Evolutionary conservation across 148 eudicot genomes (phyloP).

Genomic region (Fagopyrum esculentum): DNA sequence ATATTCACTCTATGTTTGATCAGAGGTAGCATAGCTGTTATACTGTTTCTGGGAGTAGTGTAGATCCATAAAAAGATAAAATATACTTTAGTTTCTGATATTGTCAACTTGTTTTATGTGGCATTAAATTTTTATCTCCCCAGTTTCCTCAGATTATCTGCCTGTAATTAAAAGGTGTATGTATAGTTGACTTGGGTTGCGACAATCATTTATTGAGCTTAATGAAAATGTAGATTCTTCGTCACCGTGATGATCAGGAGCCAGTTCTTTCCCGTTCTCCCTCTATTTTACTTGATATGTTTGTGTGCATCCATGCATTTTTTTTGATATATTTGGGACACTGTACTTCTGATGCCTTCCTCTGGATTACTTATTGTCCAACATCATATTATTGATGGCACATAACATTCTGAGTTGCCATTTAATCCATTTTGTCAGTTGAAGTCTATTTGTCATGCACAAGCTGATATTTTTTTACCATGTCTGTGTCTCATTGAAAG

Average conservation of each 20-base stretch:
- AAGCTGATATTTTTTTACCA: neutral
- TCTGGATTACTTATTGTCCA: neutral
- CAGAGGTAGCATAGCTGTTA: neutral
- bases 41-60: neutral
- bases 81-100: neutral
- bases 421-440: neutral
- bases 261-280: neutral
- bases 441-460: neutral
- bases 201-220: neutral
- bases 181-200: neutral
- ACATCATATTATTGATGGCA: neutral
- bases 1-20: conserved; percentile 3
- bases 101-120: neutral
- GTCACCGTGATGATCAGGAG: neutral
- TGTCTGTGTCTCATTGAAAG: neutral
- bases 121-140: neutral
- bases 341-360: neutral
- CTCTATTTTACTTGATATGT: neutral
- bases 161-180: neutral
- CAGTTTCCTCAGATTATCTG: neutral
- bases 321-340: neutral
- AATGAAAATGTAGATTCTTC: neutral
- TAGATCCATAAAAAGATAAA: neutral
- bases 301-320: neutral
- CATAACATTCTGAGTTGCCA: neutral